Percentiles rank a stretch among this genome's conserved stretches.
Evolutionary conservation across 208 protist genomes (phyloP).

Genomic region (Perkinsela sp.): DNA sequence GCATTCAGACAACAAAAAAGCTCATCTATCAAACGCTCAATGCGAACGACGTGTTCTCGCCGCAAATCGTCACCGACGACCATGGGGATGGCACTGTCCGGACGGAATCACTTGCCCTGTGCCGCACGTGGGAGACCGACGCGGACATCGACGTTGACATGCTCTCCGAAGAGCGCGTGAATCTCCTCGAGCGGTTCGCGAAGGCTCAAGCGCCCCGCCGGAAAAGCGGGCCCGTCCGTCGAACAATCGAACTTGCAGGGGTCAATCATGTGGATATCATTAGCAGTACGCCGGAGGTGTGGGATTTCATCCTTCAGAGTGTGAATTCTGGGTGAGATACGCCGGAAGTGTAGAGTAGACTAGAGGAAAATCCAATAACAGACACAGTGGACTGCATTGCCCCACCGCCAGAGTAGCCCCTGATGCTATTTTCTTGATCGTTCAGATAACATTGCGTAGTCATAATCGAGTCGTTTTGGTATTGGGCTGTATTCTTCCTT

Average conservation of each 20-base stretch:
- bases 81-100: background rate
- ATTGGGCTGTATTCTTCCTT: too few species aligned
- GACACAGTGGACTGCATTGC: too few species aligned
- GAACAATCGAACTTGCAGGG: background rate
- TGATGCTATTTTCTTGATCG: too few species aligned
- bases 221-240: background rate
- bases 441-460: too few species aligned
- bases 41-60: background rate
- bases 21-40: background rate
- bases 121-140: background rate
- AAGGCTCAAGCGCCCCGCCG: background rate
- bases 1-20: background rate
- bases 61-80: background rate
- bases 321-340: too few species aligned
- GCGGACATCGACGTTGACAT: background rate
- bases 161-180: background rate
- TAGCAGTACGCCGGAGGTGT: background rate
- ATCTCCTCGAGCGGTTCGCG: background rate
- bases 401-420: too few species aligned
- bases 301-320: background rate
- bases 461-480: too few species aligned
- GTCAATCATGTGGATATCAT: background rate
- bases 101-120: background rate
- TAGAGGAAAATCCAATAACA: too few species aligned
- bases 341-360: too few species aligned